These are phyloP conservation scores for Termitomyces sp. DNA, from an alignment of 768 basidiomycete species.

Conservation along the genomic window DNA sequence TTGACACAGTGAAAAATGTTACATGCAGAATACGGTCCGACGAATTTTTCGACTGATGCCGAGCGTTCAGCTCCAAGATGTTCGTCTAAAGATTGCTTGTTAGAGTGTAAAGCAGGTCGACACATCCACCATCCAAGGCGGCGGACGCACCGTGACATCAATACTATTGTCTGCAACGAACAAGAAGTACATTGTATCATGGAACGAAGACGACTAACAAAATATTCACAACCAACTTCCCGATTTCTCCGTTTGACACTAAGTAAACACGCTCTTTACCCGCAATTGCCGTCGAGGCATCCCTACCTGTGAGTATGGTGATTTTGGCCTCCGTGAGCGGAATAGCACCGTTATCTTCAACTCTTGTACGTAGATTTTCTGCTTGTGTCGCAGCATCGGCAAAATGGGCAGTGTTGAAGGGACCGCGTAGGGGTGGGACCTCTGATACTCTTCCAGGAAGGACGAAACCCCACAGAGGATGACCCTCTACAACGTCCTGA, in stretches of 20 bases:
- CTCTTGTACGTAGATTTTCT: slow-evolving; percentile 30
- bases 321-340: slow-evolving; percentile 60
- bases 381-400: background rate
- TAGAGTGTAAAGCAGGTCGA: no score
- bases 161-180: no score
- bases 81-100: no score
- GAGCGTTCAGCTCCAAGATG: no score
- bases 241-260: slow-evolving; percentile 57
- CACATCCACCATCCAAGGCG: no score
- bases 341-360: slow-evolving; percentile 66
- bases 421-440: slow-evolving; percentile 35
- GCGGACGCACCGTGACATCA: no score
- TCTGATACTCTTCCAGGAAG: slow-evolving; percentile 19
- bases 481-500: slow-evolving; percentile 29
- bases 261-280: slow-evolving; percentile 70
- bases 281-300: slow-evolving; percentile 32
- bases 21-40: no score
- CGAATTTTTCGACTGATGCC: no score
- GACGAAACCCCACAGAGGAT: slow-evolving; percentile 10
- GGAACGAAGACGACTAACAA: slow-evolving; percentile 67
- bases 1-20: no score
- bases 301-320: slow-evolving; percentile 37
- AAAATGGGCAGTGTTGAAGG: slow-evolving; percentile 35
- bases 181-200: no score
- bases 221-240: slow-evolving; percentile 74